Base-by-base conservation (phyloP, 192 early-diverging fungal species). In the Umbelopsis sp. region DNA sequence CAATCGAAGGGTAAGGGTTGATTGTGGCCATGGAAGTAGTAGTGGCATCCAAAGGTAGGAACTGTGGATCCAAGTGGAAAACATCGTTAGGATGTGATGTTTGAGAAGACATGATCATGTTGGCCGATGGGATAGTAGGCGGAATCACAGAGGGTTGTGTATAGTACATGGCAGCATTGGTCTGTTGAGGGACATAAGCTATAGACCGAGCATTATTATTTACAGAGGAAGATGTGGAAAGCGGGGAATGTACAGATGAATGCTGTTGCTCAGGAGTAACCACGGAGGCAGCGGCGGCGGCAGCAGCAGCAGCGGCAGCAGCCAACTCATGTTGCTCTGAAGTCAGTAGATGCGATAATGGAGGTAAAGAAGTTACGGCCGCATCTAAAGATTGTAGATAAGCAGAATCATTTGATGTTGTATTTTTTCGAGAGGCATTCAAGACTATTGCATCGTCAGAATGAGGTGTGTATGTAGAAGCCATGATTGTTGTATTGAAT, bases 1-100 rank as follows among this genome's bases (percentile, higher is more conserved):
- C 34, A 51, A 51, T 34, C 20, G 68, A 50, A 38, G 68, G 47
- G 50, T 62, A 62, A 32, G 56, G 56, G 26, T 62, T 62, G 56
- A 62, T 62, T 4, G 24, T 62, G 56, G 56, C 56, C 56, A 62
- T 32, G 14, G 56, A 62, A 8, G 52, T 51, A 26, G 53, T 62
- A 62, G 56, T 62, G 17, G 56, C 26, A 34, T 62, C 56, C 56
- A 62, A 26, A 11, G 56, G 56, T 20, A 62, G 56, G 56, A 62
- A 62, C 26, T 62, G 56, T 0, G 56, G 6, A 62, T 62, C 56
- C 56, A 62, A 62, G 8, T 22, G 56, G 17, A 34, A 62, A 4
- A 62, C 31, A 36, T 53, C 52, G 52, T 22, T 26, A 1, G 52
- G 52, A 25, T 62, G 56, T 14, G 56, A 62, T 2, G 25, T 26